Percentiles rank a stretch among this genome's conserved stretches.
These are phyloP conservation scores for Citrullus amarus DNA, from an alignment of 306 rosid species.

Conservation along the genomic window DNA sequence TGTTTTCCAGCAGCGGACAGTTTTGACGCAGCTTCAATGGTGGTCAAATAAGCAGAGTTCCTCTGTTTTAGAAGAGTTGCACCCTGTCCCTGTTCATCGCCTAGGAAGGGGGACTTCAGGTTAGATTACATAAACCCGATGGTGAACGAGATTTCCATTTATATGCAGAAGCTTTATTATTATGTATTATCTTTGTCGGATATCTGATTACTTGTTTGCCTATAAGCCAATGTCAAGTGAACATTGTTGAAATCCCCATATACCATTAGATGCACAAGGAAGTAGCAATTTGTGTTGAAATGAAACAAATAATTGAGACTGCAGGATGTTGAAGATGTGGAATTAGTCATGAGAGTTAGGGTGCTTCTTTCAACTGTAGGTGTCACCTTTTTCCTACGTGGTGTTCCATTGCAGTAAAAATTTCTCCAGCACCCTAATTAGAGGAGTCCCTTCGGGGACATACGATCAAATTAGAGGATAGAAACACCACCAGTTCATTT, in stretches of 20 bases:
- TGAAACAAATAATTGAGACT: neutral
- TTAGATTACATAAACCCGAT: slow-evolving; percentile 10
- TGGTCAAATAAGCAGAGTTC: slow-evolving; percentile 27
- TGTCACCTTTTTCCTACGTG: neutral
- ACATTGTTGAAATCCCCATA: neutral
- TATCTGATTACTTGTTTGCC: neutral
- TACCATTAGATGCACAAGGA: neutral
- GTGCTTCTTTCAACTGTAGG: neutral
- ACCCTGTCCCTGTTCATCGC: slow-evolving; percentile 84
- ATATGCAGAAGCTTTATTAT: neutral
- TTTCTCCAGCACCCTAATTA: neutral
- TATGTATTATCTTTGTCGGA: neutral
- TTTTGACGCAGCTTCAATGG: slow-evolving; percentile 74
- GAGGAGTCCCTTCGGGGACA: no score
- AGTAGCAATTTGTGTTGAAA: neutral
- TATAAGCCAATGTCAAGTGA: neutral
- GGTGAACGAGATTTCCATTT: neutral
- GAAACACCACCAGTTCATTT: neutral
- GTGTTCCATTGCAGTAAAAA: neutral
- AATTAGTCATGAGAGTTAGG: no score
- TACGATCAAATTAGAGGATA: no score
- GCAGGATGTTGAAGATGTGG: neutral
- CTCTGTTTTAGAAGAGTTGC: slow-evolving; percentile 24
- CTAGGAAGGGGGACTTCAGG: slow-evolving; percentile 98
- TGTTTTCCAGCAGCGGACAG: slow-evolving; percentile 91